Evolutionary conservation across 768 basidiomycete genomes (phyloP).

Genomic region (Fistulinella prunicolor): DNA sequence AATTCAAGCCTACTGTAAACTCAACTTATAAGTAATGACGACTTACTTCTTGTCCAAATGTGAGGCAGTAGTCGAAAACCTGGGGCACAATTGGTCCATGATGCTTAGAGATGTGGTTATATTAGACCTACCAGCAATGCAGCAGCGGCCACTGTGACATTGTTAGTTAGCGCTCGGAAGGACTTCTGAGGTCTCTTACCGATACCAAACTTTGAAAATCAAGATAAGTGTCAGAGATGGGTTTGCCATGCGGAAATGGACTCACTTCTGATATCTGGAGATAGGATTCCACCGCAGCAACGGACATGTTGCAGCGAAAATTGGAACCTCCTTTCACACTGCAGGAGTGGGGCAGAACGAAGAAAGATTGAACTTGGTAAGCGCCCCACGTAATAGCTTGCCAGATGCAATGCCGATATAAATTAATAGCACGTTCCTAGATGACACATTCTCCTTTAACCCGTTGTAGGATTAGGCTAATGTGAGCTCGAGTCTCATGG

Average conservation of each 20-base stretch:
- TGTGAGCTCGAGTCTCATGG: too few relatives aligned
- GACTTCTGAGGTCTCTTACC: slow-evolving; percentile 6
- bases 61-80: slow-evolving; percentile 19
- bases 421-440: too few relatives aligned
- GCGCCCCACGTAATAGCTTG: too few relatives aligned
- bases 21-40: not conserved
- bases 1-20: not conserved
- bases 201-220: slow-evolving; percentile 2
- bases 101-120: not conserved
- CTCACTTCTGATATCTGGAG: slow-evolving; percentile 11
- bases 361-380: not conserved
- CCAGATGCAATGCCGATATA: too few relatives aligned
- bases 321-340: too few relatives aligned
- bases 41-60: slow-evolving; percentile 11
- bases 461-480: too few relatives aligned
- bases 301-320: too few relatives aligned
- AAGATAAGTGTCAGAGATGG: not conserved
- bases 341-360: not conserved
- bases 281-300: slow-evolving; percentile 12
- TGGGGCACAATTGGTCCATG: not conserved
- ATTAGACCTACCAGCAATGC: slow-evolving; percentile 11
- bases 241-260: not conserved
- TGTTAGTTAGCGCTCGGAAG: not conserved
- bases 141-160: slow-evolving; percentile 7
- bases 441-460: too few relatives aligned